Evolutionary conservation across 1,284 basidiomycete species (phyloP).

Genomic region (Cutaneotrichosporon arboriforme): DNA sequence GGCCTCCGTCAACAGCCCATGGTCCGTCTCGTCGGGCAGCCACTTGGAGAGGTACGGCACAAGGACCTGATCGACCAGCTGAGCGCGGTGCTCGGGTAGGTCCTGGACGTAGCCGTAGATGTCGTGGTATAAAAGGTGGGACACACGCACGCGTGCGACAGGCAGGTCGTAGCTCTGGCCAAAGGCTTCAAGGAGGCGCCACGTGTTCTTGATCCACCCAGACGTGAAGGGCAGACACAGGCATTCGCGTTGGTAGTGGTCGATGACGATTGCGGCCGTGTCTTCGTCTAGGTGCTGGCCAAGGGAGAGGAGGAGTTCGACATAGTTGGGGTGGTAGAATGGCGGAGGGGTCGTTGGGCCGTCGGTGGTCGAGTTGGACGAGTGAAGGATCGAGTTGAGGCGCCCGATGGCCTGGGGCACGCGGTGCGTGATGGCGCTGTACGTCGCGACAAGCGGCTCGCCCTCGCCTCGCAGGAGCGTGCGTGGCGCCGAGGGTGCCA

Average conservation of each 20-base stretch:
- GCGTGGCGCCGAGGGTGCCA: slow-evolving; percentile 3
- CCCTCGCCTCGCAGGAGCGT: slow-evolving; percentile 5
- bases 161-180: slow-evolving; percentile 31
- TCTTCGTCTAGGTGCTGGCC: slow-evolving; percentile 45
- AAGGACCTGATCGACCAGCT: slow-evolving; percentile 46
- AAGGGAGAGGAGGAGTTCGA: slow-evolving; percentile 46
- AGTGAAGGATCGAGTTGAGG: slow-evolving; percentile 26
- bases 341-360: not conserved
- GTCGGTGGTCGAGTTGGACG: not conserved
- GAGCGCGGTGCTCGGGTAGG: slow-evolving; percentile 40
- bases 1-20: slow-evolving; percentile 37
- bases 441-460: slow-evolving; percentile 20
- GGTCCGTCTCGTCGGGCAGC: slow-evolving; percentile 42
- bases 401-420: slow-evolving; percentile 35
- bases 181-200: slow-evolving; percentile 48
- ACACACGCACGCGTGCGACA: slow-evolving; percentile 34
- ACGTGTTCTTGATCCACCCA: slow-evolving; percentile 51
- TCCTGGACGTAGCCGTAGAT: slow-evolving; percentile 49
- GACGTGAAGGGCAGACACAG: slow-evolving; percentile 50
- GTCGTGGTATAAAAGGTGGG: slow-evolving; percentile 44
- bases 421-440: slow-evolving; percentile 31
- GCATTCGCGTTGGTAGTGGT: slow-evolving; percentile 49
- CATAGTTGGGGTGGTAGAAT: slow-evolving; percentile 43
- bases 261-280: slow-evolving; percentile 47
- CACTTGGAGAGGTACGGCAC: slow-evolving; percentile 48